Evolutionary conservation across 257 asterid genomes (phyloP).

Genomic region (Scutellaria galericulata): DNA sequence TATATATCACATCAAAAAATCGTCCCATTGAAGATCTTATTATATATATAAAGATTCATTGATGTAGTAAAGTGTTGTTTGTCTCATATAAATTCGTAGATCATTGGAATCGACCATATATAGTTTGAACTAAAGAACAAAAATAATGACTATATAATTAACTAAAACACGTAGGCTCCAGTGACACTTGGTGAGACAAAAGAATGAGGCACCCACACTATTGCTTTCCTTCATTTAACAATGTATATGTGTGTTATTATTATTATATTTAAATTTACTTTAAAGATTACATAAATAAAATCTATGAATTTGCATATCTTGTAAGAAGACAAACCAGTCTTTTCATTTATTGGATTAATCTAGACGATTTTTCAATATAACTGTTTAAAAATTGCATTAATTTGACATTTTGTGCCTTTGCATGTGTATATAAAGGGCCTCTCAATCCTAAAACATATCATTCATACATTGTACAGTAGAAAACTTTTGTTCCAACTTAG

Average conservation of each 20-base stretch:
- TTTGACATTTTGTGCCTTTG: not conserved
- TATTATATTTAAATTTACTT: not conserved
- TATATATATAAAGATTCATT: not conserved
- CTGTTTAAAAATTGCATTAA: not conserved
- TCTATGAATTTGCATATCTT: not conserved
- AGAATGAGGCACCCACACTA: conserved; percentile 41
- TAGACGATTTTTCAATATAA: conserved; percentile 33
- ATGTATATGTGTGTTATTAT: not conserved
- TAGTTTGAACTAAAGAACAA: conserved; percentile 25
- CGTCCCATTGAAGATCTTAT: too few species aligned
- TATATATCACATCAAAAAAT: too few species aligned
- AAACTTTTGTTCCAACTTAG: not conserved
- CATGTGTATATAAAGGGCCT: conserved; percentile 26
- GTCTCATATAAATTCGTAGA: conserved; percentile 27
- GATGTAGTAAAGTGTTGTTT: conserved; percentile 31
- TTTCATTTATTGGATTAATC: conserved; percentile 16
- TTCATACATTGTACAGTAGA: not conserved
- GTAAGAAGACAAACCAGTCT: conserved; percentile 34
- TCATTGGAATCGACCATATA: not conserved
- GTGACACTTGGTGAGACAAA: conserved; percentile 34
- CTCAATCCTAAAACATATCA: not conserved
- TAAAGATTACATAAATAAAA: not conserved
- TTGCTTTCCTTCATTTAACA: conserved; percentile 22
- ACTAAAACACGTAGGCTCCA: conserved; percentile 24
- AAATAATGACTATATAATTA: conserved; percentile 42